A percentile compares a stretch with the other conserved stretches of the same genome.
Evolutionary conservation across 2,329 filamentous ascomycete species (phyloP).

Genomic region (Apiospora pterosperma): DNA sequence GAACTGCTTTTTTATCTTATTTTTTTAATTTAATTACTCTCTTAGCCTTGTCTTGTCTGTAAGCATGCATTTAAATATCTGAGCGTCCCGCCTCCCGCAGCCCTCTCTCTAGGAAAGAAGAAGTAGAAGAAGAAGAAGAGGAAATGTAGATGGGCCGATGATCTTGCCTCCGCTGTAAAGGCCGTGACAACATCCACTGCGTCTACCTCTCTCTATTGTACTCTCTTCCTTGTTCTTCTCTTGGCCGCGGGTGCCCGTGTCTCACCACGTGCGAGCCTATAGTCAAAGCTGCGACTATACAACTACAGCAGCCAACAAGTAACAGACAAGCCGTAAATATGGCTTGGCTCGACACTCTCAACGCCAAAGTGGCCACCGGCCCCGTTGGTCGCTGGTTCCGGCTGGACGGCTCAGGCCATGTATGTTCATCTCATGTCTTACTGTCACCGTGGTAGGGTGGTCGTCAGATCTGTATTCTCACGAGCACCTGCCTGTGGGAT

Average conservation of each 20-base stretch:
- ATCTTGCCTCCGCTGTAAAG: background rate
- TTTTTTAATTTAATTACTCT: too few relatives aligned
- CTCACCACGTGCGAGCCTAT: background rate
- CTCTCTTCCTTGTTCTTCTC: background rate
- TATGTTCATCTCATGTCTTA: conserved; percentile 40
- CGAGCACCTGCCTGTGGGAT: background rate
- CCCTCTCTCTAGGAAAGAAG: too few relatives aligned
- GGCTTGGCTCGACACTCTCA: conserved; percentile 48
- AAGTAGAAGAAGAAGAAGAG: too few relatives aligned
- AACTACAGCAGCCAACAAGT: background rate
- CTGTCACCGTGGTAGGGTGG: conserved; percentile 3
- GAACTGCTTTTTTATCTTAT: background rate
- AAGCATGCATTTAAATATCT: background rate
- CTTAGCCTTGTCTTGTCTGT: background rate
- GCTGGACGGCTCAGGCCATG: conserved; percentile 79
- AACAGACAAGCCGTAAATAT: conserved; percentile 24
- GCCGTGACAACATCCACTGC: background rate
- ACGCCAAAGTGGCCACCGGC: conserved; percentile 59
- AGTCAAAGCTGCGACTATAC: background rate
- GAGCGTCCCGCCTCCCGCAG: background rate
- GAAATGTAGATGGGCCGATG: background rate
- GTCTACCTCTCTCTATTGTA: background rate
- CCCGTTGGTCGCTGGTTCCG: conserved; percentile 71
- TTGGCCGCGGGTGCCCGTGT: background rate
- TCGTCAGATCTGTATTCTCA: background rate